These are phyloP conservation scores for Citrus australasica DNA, from an alignment of 345 rosid species.

Conservation along the genomic window DNA sequence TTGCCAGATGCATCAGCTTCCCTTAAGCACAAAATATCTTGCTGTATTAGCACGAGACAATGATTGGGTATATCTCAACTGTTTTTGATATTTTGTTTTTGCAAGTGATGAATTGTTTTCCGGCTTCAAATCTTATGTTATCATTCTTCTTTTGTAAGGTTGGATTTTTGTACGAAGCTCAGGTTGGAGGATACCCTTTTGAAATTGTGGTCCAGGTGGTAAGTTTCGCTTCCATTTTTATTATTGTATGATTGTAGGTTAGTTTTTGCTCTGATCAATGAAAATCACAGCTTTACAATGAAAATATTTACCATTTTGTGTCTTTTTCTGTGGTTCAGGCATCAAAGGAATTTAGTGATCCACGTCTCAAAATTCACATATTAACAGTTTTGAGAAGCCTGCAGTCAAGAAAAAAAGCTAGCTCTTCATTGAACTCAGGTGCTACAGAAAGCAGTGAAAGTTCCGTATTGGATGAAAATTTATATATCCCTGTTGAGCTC, in stretches of 20 bases:
- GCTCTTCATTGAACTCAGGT: conserved; percentile 43
- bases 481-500: conserved; percentile 67
- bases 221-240: conserved; percentile 29
- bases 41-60: conserved; percentile 85
- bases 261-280: not conserved
- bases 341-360: conserved; percentile 79
- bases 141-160: conserved; percentile 52
- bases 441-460: conserved; percentile 38
- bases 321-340: conserved; percentile 50
- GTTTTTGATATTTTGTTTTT: conserved; percentile 3
- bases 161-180: conserved; percentile 95
- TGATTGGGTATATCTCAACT: conserved; percentile 78
- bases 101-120: not conserved
- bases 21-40: conserved; percentile 90
- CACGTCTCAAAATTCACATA: conserved; percentile 83
- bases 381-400: conserved; percentile 78
- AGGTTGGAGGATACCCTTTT: conserved; percentile 86
- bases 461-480: conserved; percentile 51
- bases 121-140: conserved; percentile 21
- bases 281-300: conserved; percentile 1
- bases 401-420: conserved; percentile 66
- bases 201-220: conserved; percentile 79
- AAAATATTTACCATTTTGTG: conserved; percentile 13
- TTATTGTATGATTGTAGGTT: not conserved
- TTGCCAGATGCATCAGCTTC: conserved; percentile 92